Base-by-base conservation (phyloP, 495 filamentous ascomycete species). In the Hypoxylon subgilvum region DNA sequence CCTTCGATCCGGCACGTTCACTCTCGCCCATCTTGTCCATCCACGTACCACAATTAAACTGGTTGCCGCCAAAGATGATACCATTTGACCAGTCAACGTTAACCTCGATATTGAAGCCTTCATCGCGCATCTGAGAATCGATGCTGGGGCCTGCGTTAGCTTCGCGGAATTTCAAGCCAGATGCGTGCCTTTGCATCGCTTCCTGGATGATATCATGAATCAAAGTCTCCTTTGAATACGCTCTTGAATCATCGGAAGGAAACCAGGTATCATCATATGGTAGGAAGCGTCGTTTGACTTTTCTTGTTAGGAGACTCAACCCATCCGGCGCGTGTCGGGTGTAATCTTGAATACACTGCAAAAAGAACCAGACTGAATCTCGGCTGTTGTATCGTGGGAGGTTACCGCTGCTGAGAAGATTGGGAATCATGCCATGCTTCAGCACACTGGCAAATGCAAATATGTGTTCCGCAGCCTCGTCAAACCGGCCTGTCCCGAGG, bases 21-120 rank as follows among this genome's bases (percentile, higher is more conserved):
- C 90, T 96, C 72, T 99, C 95, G n/a, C 95, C 95, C 94, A 97
- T 99, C 81, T 99, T 99, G 76, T 99, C 95, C 88, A 96, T 96
- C 95, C 95, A 99, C 3, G 95, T 99, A 47, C 95, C 95, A 65
- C 95, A 99, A 68, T 99, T 99, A 69, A 75, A 77, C 69, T 97
- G 91, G 61, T 88, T 97, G 28, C 95, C 95, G 30, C 95, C 95
- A 62, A 92, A 96, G 53, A 99, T 86, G 46, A 99, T 81, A 13
- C 95, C 95, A 1, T 88, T 96, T 8, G 83, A 79, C 95, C 94
- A 97, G 68, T 97, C 92, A 9, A 96, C 89, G 21, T 87, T 84
- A 55, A 97, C 85, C 48, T 96, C 85, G 30, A 94, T 88, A 56
- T 96, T 82, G 75, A 99, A 99, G 1, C 95, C 95, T 61, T 89